A percentile compares a stretch with the other conserved stretches of the same genome.
Conservation (phyloP, 441 rosid species). For the Capsella rubella region DNA sequence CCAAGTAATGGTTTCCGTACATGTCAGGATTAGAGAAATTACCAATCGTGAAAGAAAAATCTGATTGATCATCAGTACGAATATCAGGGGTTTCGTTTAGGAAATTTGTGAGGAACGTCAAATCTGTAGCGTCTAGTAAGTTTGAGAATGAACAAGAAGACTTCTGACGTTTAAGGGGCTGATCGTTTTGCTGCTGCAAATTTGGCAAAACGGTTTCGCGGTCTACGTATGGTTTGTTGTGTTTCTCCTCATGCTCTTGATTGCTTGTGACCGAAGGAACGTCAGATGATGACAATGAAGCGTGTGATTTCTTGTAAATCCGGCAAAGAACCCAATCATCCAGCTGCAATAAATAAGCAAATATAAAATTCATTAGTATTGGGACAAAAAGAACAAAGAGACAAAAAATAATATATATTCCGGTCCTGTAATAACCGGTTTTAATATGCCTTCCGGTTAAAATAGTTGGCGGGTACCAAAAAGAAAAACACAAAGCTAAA, state of each 20-base stretch:
- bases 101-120: constrained; percentile 62
- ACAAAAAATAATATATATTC: neutral
- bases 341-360: constrained; percentile 50
- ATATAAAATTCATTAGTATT: neutral
- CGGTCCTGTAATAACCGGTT: neutral
- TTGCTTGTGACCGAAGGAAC: constrained; percentile 49
- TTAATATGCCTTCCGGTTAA: neutral
- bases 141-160: constrained; percentile 81
- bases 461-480: neutral
- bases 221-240: constrained; percentile 39
- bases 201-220: constrained; percentile 48
- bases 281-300: constrained; percentile 50
- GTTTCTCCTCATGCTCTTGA: constrained; percentile 71
- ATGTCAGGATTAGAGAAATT: constrained; percentile 38
- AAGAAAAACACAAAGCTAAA: neutral
- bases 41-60: constrained; percentile 40
- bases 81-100: constrained; percentile 57
- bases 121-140: constrained; percentile 79
- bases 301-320: constrained; percentile 84
- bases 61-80: constrained; percentile 42
- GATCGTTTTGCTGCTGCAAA: constrained; percentile 53
- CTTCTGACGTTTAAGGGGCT: constrained; percentile 63
- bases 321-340: constrained; percentile 99
- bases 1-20: constrained; percentile 46
- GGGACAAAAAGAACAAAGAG: neutral